Evolutionary conservation across 441 rosid genomes (phyloP).

Genomic region (Gossypium laxum): DNA sequence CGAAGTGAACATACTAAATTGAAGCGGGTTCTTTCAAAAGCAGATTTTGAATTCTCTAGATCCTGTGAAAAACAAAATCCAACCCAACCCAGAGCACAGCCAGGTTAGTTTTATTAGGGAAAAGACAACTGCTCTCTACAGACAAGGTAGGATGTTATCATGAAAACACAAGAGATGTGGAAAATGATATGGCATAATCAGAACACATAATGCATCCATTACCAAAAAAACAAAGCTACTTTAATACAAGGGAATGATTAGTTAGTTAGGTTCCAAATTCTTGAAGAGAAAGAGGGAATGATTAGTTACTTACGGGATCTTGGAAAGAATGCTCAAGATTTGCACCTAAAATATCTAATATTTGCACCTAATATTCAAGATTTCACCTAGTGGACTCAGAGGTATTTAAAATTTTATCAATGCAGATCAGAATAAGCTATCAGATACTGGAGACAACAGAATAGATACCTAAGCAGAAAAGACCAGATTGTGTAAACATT

Average conservation of each 20-base stretch:
- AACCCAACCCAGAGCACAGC: neutral
- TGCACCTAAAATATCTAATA: neutral
- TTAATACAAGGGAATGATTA: neutral
- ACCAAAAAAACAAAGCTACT: neutral
- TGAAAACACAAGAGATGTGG: neutral
- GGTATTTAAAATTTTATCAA: neutral
- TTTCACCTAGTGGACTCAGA: neutral
- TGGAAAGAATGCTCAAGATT: neutral
- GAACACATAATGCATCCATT: neutral
- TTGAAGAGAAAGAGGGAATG: neutral
- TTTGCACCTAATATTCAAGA: neutral
- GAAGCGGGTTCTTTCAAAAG: slow-evolving; percentile 85
- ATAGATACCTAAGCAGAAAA: slow-evolving; percentile 3
- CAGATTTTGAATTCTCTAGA: slow-evolving; percentile 74
- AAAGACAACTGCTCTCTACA: neutral
- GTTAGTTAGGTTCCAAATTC: neutral
- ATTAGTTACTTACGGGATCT: neutral
- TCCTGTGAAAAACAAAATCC: slow-evolving; percentile 38
- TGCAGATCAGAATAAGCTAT: neutral
- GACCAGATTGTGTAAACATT: neutral
- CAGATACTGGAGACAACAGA: neutral
- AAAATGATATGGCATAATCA: neutral
- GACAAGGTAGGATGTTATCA: neutral
- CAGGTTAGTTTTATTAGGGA: neutral
- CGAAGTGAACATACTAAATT: slow-evolving; percentile 52